These are phyloP conservation scores for Helicocarpus griseus DNA, from an alignment of 2,329 filamentous ascomycete species.

Conservation along the genomic window DNA sequence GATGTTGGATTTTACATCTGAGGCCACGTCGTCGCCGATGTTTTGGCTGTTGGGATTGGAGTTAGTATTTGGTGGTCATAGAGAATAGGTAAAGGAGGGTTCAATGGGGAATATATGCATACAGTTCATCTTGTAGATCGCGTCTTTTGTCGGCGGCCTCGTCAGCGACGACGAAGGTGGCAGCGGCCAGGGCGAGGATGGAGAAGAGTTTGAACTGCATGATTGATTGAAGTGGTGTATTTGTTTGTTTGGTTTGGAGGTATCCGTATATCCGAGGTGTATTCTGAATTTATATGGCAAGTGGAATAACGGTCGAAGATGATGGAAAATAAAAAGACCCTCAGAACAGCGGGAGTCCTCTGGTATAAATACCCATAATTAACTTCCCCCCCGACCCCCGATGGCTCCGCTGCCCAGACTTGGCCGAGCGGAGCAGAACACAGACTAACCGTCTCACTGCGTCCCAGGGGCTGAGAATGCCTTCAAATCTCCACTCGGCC, in stretches of 20 bases:
- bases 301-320: not conserved
- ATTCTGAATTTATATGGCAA: no score
- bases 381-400: not conserved
- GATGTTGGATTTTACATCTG: not conserved
- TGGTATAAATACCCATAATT: not conserved
- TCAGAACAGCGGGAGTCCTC: not conserved
- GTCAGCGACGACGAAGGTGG: constrained; percentile 11
- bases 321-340: not conserved
- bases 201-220: constrained; percentile 17
- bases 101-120: not conserved
- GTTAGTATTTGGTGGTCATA: not conserved
- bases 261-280: no score
- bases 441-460: not conserved
- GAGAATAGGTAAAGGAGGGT: not conserved
- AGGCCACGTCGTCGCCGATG: not conserved
- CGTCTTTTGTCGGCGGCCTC: not conserved
- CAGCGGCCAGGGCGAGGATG: constrained; percentile 13
- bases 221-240: constrained; percentile 3
- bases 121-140: not conserved
- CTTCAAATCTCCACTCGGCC: no score
- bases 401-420: no score
- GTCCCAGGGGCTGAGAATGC: not conserved
- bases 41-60: not conserved
- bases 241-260: not conserved
- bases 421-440: not conserved